phyloP scores from a whole-genome alignment of 108 stramenopile species.

The Nitzschia putrida region DNA sequence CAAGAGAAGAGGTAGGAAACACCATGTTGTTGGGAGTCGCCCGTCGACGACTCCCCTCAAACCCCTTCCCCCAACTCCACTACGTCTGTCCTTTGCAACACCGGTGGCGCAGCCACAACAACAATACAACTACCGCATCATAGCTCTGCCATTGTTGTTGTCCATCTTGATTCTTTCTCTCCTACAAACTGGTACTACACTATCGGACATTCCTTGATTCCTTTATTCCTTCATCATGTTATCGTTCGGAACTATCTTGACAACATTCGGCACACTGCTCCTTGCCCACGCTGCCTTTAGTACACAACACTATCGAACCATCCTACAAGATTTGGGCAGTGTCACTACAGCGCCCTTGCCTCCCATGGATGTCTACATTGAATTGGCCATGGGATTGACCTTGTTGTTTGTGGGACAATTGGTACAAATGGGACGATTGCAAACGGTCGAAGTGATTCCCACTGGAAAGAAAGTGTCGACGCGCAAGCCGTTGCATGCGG shows the following conservation, averaged over 20 bases:
- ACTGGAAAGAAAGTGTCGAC: not conserved
- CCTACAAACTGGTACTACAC: no score
- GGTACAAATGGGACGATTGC: conserved; percentile 29
- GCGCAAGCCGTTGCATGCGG: conserved; percentile 35
- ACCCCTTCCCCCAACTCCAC: no score
- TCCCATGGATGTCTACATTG: conserved; percentile 47
- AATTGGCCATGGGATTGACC: conserved; percentile 30
- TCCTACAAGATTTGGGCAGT: conserved; percentile 39
- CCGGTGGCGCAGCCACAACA: no score
- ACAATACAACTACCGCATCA: no score
- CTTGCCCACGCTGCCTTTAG: conserved; percentile 59
- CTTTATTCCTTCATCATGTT: not conserved
- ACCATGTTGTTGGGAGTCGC: no score
- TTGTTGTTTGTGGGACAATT: conserved; percentile 41
- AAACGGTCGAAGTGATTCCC: conserved; percentile 22
- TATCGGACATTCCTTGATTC: no score
- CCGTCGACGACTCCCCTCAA: no score
- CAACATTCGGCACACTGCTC: conserved; percentile 29
- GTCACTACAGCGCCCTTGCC: conserved; percentile 18
- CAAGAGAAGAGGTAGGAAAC: no score
- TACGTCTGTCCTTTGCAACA: no score
- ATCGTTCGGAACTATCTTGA: conserved; percentile 4
- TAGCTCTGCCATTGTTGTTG: no score
- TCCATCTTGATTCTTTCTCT: no score
- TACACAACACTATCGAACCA: conserved; percentile 46